A percentile compares a stretch with the other conserved stretches of the same genome.
Conservation (phyloP, 2,329 filamentous ascomycete genomes). For the Fusarium napiforme region DNA sequence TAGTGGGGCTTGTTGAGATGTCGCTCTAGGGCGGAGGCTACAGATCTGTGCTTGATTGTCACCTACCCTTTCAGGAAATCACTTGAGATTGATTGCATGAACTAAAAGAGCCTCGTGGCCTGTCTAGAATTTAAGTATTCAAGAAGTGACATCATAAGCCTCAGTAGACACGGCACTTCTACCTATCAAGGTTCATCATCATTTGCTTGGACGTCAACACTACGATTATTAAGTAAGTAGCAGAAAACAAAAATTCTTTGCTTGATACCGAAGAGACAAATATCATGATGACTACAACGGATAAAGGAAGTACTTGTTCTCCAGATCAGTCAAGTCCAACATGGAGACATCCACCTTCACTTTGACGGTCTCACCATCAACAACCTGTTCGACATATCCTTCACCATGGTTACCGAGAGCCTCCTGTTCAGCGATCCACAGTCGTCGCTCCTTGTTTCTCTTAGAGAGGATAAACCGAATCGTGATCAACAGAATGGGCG, state of each 20-base stretch:
- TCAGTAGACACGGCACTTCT: not conserved
- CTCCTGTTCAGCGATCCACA: slow-evolving; percentile 2
- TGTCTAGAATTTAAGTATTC: too few relatives aligned
- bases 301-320: slow-evolving; percentile 28
- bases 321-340: slow-evolving; percentile 36
- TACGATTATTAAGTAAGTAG: too few relatives aligned
- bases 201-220: accelerated
- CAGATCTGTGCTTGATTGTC: not conserved
- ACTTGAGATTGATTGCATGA: not conserved
- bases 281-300: not conserved
- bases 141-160: too few relatives aligned
- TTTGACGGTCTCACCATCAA: slow-evolving; percentile 22
- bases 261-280: too few relatives aligned
- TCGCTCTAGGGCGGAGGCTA: slow-evolving; percentile 32
- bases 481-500: not conserved
- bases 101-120: not conserved
- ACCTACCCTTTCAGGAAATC: not conserved
- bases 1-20: slow-evolving; percentile 24
- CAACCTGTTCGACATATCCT: slow-evolving; percentile 3
- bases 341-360: slow-evolving; percentile 36
- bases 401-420: not conserved
- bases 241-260: too few relatives aligned
- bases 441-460: not conserved
- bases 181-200: not conserved
- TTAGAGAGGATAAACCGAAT: not conserved